Conservation (phyloP, 2,329 filamentous ascomycete genomes). For the Cordyceps cicadae region DNA sequence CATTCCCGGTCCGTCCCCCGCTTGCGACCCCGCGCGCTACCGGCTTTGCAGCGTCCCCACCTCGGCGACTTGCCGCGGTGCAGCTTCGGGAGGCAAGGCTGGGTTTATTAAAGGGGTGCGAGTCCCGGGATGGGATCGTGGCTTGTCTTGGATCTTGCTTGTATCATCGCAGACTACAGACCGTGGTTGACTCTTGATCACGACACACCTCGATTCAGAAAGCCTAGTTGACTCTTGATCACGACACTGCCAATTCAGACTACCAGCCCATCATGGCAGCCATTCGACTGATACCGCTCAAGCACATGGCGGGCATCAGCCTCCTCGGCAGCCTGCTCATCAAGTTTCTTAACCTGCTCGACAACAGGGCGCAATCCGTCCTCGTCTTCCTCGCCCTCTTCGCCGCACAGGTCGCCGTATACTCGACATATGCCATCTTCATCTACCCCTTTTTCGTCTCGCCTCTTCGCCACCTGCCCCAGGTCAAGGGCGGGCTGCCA, state of each 20-base stretch:
- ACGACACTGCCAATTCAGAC: not conserved
- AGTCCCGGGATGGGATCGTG: not conserved
- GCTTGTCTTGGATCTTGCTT: too few relatives aligned
- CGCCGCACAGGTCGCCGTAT: constrained; percentile 4
- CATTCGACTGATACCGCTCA: constrained; percentile 11
- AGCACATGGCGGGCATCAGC: constrained; percentile 9
- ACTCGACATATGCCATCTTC: constrained; percentile 25
- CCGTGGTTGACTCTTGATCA: too few relatives aligned
- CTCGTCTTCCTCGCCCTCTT: constrained; percentile 1
- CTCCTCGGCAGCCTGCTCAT: constrained; percentile 1
- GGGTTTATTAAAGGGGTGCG: not conserved
- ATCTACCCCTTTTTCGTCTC: constrained; percentile 32
- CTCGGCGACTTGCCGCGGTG: constrained; percentile 5
- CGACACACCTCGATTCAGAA: too few relatives aligned
- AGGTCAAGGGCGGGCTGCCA: constrained; percentile 22
- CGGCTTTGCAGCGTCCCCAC: constrained; percentile 10
- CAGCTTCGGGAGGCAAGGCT: not conserved
- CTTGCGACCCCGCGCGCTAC: constrained; percentile 8
- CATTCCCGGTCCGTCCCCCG: not conserved
- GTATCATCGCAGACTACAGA: too few relatives aligned
- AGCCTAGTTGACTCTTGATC: not conserved
- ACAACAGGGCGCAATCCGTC: not conserved
- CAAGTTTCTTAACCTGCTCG: constrained; percentile 6
- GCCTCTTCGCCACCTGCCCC: constrained; percentile 31
- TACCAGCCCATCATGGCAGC: constrained; percentile 1